phyloP scores from a whole-genome alignment of 2,329 filamentous ascomycete species.

The Diplodia scrobiculata region DNA sequence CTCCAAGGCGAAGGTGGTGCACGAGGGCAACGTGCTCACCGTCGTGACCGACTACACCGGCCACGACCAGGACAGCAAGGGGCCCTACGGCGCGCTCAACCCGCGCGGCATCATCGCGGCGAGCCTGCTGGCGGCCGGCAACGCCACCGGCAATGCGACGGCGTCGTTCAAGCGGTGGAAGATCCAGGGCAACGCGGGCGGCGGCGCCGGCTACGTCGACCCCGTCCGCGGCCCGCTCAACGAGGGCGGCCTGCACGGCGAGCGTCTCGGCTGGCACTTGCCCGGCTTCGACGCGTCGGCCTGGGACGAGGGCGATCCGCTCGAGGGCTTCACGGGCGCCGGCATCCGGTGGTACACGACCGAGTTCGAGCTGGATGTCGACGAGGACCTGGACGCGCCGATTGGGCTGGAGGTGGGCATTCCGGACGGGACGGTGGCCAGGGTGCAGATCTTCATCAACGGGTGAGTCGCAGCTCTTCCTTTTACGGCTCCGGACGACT shows the following conservation, averaged over 20 bases:
- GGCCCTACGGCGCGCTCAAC: constrained; percentile 53
- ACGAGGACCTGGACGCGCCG: constrained; percentile 57
- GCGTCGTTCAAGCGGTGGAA: constrained; percentile 50
- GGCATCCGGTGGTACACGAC: constrained; percentile 62
- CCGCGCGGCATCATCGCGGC: constrained; percentile 58
- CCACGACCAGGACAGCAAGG: constrained; percentile 57
- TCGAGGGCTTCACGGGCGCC: constrained; percentile 51
- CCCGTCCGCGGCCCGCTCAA: constrained; percentile 59
- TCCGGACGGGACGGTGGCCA: constrained; percentile 46
- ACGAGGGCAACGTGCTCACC: constrained; percentile 53
- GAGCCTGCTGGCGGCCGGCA: constrained; percentile 48
- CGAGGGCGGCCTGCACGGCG: constrained; percentile 61
- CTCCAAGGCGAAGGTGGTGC: constrained; percentile 50
- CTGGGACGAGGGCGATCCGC: constrained; percentile 47
- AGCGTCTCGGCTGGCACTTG: constrained; percentile 62
- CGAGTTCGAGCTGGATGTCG: constrained; percentile 54
- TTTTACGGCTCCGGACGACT: background rate
- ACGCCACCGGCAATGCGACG: constrained; percentile 15
- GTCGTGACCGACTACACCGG: constrained; percentile 63
- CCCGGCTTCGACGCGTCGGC: constrained; percentile 56
- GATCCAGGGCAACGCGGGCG: constrained; percentile 60
- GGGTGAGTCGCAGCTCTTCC: constrained; percentile 40
- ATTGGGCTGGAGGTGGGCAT: constrained; percentile 58
- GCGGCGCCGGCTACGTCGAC: constrained; percentile 52
- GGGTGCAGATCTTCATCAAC: constrained; percentile 64